Percentiles rank a stretch among this genome's conserved stretches.
These are phyloP conservation scores for Arabidopsis lyrata DNA, from an alignment of 441 rosid genomes.

Conservation along the genomic window DNA sequence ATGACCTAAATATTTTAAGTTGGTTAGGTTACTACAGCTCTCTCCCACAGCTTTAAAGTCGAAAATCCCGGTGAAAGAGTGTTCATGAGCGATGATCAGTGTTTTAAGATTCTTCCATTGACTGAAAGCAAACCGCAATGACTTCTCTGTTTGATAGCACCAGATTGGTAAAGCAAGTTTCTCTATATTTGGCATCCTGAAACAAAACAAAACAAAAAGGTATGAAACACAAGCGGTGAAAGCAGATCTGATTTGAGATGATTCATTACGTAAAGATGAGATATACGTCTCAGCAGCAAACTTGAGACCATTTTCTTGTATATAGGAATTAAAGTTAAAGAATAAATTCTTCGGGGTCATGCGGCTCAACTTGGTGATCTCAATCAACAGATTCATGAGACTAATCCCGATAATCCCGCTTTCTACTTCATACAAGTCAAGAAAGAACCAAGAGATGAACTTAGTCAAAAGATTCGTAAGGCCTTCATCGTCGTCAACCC, in stretches of 20 bases:
- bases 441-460: too few species aligned
- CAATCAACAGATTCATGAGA: neutral
- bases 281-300: conserved; percentile 29
- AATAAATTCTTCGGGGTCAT: conserved; percentile 17
- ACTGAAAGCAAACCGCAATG: conserved; percentile 1
- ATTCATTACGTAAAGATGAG: conserved; percentile 1
- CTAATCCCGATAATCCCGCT: neutral
- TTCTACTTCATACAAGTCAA: too few species aligned
- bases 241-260: neutral
- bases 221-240: neutral
- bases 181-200: conserved; percentile 35
- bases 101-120: conserved; percentile 28
- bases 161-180: conserved; percentile 20
- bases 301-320: neutral
- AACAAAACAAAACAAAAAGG: neutral
- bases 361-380: conserved; percentile 20
- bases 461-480: too few species aligned
- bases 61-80: neutral
- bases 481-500: too few species aligned
- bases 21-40: too few species aligned
- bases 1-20: too few species aligned
- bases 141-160: neutral
- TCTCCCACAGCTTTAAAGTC: neutral
- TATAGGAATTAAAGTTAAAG: neutral
- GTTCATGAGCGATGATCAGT: neutral